Evolutionary conservation across 306 rosid genomes (phyloP), one percentile per base, ranked within the genome.

Genomic region (Gynostemma pentaphyllum): DNA sequence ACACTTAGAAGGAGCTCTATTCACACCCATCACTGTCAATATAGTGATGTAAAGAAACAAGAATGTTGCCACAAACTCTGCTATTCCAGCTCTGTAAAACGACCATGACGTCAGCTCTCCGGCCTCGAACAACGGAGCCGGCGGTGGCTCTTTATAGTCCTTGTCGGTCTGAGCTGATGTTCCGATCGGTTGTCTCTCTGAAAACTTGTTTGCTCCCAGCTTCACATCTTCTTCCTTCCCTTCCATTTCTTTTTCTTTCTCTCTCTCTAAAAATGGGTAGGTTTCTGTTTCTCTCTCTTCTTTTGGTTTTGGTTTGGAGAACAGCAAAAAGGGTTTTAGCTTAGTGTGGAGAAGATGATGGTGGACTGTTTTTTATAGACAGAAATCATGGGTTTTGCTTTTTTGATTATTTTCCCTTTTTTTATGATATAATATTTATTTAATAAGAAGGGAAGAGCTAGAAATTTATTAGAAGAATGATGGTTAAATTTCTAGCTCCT

Each of bases 61-160:
- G 83, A 90, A 85, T 3, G 96, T 90, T 28, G 95, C 97, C 0
- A 90, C 59, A 42, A 90, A 90, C 79, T 90, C 96, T 1, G 95
- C 97, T 21, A 90, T 87, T 2, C 95, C 95, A 40, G 97, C 96
- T 63, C 97, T 80, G 75, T 87, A 90, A 28, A 90, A 90, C 4
- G 96, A 90, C 95, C 97, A 90, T 39, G 96, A 87, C n/a, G 77
- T 66, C 11, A 90, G 85, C 78, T 91, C 95, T 2, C 87, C 87
- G 16, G 89, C 78, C 80, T 91, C 97, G 64, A 81, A 85, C 73
- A 87, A 41, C 0, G 91, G 95, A 45, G 96, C 97, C 52, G 97
- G 83, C 5, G 96, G 97, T 61, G 95, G 79, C 65, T 87, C 97
- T 69, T 83, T 85, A 80, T 90, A 90, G 71, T 90, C 89, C 67